Evolutionary conservation across 23 red algal genomes (phyloP).

Genomic region (Chondrus crispus): DNA sequence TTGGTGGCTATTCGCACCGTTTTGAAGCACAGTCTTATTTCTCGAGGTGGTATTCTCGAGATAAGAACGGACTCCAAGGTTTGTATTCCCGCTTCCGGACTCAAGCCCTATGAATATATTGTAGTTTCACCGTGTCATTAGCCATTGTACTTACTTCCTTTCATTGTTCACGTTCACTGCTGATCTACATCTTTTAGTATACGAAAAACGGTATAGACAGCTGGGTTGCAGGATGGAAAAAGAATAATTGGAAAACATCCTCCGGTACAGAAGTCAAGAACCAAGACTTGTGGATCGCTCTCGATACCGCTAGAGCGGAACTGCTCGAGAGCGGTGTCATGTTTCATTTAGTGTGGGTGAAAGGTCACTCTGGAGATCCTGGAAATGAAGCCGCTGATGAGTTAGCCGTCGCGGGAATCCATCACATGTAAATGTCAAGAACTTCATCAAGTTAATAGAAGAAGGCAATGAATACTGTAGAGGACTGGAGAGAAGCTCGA

Average conservation of each 20-base stretch:
- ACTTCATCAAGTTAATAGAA: too few relatives aligned
- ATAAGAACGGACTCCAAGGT: conserved; percentile 54
- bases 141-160: not conserved
- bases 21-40: conserved; percentile 15
- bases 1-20: conserved; percentile 65
- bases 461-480: too few relatives aligned
- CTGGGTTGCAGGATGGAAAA: conserved; percentile 74
- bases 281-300: conserved; percentile 58
- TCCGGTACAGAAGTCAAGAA: conserved; percentile 52
- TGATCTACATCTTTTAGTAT: conserved; percentile 42
- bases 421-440: too few relatives aligned
- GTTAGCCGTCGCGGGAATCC: conserved; percentile 53
- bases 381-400: conserved; percentile 84
- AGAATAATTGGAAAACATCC: conserved; percentile 50
- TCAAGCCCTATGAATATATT: not conserved
- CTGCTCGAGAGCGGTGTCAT: not conserved
- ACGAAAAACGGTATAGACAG: conserved; percentile 63
- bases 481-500: too few relatives aligned
- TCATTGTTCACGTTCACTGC: not conserved
- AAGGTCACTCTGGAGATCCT: conserved; percentile 55
- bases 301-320: conserved; percentile 13
- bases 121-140: not conserved
- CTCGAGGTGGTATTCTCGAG: not conserved
- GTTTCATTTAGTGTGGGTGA: conserved; percentile 69
- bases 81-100: not conserved